These are phyloP conservation scores for Fusarium luffae DNA, from an alignment of 2,329 filamentous ascomycete genomes.

Conservation along the genomic window DNA sequence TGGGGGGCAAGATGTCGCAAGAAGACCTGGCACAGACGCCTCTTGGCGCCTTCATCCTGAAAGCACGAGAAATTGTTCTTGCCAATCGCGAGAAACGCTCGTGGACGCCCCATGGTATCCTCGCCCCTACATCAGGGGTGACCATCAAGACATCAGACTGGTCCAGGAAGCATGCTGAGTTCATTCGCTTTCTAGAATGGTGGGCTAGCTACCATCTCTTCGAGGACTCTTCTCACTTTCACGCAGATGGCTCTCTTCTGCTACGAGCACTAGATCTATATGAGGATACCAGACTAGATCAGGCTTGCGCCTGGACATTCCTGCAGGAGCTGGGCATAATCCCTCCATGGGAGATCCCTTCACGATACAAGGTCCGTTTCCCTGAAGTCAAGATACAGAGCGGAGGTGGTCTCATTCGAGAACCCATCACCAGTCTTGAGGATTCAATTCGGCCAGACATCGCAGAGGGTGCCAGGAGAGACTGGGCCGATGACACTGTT, in stretches of 20 bases:
- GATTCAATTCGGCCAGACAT: constrained; percentile 56
- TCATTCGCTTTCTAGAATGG: constrained; percentile 76
- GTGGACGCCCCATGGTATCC: constrained; percentile 63
- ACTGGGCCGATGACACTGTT: constrained; percentile 68
- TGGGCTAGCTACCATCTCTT: constrained; percentile 72
- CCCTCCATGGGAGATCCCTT: constrained; percentile 75
- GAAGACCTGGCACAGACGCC: constrained; percentile 32
- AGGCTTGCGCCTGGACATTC: constrained; percentile 69
- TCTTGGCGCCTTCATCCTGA: constrained; percentile 60
- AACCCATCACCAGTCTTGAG: constrained; percentile 47
- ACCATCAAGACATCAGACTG: constrained; percentile 42
- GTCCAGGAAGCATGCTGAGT: constrained; percentile 53
- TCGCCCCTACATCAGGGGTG: constrained; percentile 45
- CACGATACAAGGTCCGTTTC: constrained; percentile 69
- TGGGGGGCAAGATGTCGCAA: constrained; percentile 21
- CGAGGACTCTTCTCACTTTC: constrained; percentile 60
- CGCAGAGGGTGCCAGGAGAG: constrained; percentile 63
- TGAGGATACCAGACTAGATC: constrained; percentile 53
- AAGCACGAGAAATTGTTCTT: constrained; percentile 63
- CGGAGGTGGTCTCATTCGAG: constrained; percentile 56
- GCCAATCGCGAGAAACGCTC: constrained; percentile 60
- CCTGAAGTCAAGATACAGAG: constrained; percentile 59
- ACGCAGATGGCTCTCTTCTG: constrained; percentile 72
- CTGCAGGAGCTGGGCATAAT: constrained; percentile 81
- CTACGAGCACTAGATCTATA: constrained; percentile 73